Conservation (phyloP, 148 eudicot species). For the Beta vulgaris region DNA sequence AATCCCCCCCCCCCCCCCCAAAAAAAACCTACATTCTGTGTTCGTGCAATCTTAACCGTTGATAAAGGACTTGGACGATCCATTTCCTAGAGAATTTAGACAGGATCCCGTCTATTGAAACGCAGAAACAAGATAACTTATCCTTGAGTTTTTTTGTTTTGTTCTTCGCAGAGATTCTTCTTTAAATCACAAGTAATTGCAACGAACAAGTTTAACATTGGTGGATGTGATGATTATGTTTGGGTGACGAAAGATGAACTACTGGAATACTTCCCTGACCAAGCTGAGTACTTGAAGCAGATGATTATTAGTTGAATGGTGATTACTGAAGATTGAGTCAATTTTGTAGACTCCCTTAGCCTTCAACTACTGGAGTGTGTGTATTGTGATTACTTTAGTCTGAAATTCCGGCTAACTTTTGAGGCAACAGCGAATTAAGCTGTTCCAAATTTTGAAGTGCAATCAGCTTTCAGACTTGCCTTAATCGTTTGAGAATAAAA, state of each 20-base stretch:
- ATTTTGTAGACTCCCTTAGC: neutral
- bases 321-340: neutral
- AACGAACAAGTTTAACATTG: conserved; percentile 52
- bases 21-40: too few relatives aligned
- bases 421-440: neutral
- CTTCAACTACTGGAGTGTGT: neutral
- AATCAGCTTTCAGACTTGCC: too few relatives aligned
- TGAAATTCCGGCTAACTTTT: neutral
- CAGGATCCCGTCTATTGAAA: too few relatives aligned
- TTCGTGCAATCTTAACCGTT: too few relatives aligned
- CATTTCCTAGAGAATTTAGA: too few relatives aligned
- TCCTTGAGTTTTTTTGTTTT: neutral
- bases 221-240: conserved; percentile 60
- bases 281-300: conserved; percentile 63
- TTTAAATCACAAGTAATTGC: conserved; percentile 94
- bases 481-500: too few relatives aligned
- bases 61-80: too few relatives aligned
- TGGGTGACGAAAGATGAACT: conserved; percentile 95
- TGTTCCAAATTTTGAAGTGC: conserved; percentile 9
- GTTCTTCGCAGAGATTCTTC: conserved; percentile 64
- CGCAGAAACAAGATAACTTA: too few relatives aligned
- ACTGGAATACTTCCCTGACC: conserved; percentile 77
- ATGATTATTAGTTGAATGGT: conserved; percentile 68
- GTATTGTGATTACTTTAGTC: neutral
- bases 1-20: too few relatives aligned